Evolutionary conservation across 805 yeast species (phyloP).

Genomic region (Saccharomycopsis sp.): DNA sequence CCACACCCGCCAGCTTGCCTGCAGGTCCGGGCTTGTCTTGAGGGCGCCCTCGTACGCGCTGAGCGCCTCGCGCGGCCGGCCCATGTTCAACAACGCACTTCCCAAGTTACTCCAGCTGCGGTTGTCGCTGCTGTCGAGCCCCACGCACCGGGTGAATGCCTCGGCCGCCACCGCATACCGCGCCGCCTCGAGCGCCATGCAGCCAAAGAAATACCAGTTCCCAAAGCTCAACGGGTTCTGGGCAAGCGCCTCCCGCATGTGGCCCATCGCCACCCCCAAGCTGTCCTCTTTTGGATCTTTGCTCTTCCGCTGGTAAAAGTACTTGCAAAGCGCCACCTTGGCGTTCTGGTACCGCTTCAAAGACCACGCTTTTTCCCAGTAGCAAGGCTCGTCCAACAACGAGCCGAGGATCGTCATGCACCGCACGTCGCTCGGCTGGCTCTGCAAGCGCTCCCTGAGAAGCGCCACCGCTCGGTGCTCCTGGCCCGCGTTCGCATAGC

Average conservation of each 20-base stretch:
- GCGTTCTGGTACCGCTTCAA: slow-evolving; percentile 77
- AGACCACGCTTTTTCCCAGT: slow-evolving; percentile 86
- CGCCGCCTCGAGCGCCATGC: slow-evolving; percentile 68
- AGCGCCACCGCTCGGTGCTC: slow-evolving; percentile 56
- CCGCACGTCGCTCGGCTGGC: slow-evolving; percentile 68
- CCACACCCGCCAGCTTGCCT: slow-evolving; percentile 82
- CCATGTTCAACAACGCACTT: slow-evolving; percentile 58
- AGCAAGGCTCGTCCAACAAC: slow-evolving; percentile 59
- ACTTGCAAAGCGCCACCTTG: slow-evolving; percentile 71
- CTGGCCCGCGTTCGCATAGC: slow-evolving; percentile 80
- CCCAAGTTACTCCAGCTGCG: slow-evolving; percentile 91
- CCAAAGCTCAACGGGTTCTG: slow-evolving; percentile 67
- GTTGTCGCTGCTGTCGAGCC: slow-evolving; percentile 71
- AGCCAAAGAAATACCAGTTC: slow-evolving; percentile 90
- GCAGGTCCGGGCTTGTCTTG: slow-evolving; percentile 53
- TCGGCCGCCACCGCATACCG: slow-evolving; percentile 75
- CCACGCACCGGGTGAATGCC: slow-evolving; percentile 85
- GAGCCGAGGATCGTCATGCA: slow-evolving; percentile 83
- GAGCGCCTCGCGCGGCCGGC: slow-evolving; percentile 69
- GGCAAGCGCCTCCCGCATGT: slow-evolving; percentile 65
- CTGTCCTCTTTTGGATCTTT: slow-evolving; percentile 43
- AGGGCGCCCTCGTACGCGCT: slow-evolving; percentile 78
- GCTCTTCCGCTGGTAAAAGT: slow-evolving; percentile 57
- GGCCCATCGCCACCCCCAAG: slow-evolving; percentile 56
- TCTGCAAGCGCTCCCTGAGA: slow-evolving; percentile 42